Evolutionary conservation across 2,329 filamentous ascomycete genomes (phyloP).

Genomic region (Penicillium palitans): DNA sequence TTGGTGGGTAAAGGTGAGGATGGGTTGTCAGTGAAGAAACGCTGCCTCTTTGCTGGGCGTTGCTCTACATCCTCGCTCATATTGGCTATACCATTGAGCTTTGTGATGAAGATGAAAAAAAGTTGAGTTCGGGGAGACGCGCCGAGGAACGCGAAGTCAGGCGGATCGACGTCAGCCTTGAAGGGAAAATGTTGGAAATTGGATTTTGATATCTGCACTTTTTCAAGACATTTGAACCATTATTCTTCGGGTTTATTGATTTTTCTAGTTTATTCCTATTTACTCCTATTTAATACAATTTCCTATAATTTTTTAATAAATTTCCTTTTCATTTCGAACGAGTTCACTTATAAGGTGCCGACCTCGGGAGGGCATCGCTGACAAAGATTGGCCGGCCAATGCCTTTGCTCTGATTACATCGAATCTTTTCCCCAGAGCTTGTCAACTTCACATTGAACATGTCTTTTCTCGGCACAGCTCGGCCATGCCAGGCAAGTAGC

Average conservation of each 20-base stretch:
- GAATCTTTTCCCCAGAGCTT: slow-evolving; percentile 7
- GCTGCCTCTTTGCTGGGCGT: slow-evolving; percentile 60
- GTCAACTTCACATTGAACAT: slow-evolving; percentile 16
- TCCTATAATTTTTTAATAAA: not conserved
- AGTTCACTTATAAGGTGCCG: not conserved
- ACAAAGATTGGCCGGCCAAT: slow-evolving; percentile 21
- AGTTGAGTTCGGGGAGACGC: slow-evolving; percentile 33
- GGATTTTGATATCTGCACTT: not conserved
- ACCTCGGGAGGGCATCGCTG: slow-evolving; percentile 6
- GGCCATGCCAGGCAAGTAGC: slow-evolving; percentile 21
- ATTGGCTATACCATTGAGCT: slow-evolving; percentile 13
- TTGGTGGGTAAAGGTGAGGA: slow-evolving; percentile 23
- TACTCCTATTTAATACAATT: not conserved
- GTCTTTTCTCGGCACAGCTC: slow-evolving; percentile 23
- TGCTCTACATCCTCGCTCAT: slow-evolving; percentile 47
- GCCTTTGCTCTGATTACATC: slow-evolving; percentile 21
- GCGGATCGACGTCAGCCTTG: slow-evolving; percentile 31
- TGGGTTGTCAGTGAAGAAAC: slow-evolving; percentile 60
- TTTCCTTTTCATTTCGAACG: not conserved
- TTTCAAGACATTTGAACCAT: not conserved
- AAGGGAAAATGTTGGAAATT: slow-evolving; percentile 10
- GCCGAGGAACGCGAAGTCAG: slow-evolving; percentile 34
- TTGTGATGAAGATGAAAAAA: slow-evolving; percentile 3
- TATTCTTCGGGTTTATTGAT: not conserved
- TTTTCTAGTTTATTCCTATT: not conserved